phyloP scores from a whole-genome alignment of 164 flowering plant species.

The Echeveria elegans region DNA sequence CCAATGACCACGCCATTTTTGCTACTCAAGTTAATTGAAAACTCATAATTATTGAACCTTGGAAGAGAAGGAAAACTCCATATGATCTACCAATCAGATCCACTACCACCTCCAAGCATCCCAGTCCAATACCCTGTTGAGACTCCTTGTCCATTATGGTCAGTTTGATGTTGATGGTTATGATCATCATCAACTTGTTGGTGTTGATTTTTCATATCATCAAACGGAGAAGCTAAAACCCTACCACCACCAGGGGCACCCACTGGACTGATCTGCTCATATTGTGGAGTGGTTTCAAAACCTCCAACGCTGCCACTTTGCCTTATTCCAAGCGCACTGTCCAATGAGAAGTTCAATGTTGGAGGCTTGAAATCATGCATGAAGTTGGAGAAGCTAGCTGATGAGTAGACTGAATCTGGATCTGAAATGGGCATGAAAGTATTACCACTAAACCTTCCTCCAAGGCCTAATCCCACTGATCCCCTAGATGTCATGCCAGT shows the following conservation, averaged over 20 bases:
- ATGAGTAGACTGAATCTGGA: conserved; percentile 30
- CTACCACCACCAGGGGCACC: conserved; percentile 19
- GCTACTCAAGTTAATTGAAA: not conserved
- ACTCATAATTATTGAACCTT: not conserved
- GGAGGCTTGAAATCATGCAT: conserved; percentile 48
- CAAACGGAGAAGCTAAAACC: conserved; percentile 55
- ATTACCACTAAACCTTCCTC: conserved; percentile 41
- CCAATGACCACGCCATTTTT: not conserved
- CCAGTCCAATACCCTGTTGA: conserved; percentile 85
- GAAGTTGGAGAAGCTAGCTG: conserved; percentile 32
- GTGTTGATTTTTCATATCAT: conserved; percentile 42
- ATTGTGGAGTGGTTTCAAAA: conserved; percentile 17
- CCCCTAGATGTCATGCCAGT: conserved; percentile 26
- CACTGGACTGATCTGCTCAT: not conserved
- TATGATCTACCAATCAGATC: conserved; percentile 50
- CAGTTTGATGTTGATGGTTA: conserved; percentile 15
- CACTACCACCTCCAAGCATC: conserved; percentile 76
- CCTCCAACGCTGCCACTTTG: conserved; percentile 34
- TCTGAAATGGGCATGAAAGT: conserved; percentile 23
- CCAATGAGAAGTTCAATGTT: conserved; percentile 46
- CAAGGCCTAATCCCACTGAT: conserved; percentile 8
- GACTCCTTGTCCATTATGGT: conserved; percentile 42
- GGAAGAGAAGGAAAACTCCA: not conserved
- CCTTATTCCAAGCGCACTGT: conserved; percentile 42
- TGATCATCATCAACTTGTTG: conserved; percentile 3